Evolutionary conservation across 176 grass and related monocot species (phyloP).

Genomic region (Triticum aestivum): DNA sequence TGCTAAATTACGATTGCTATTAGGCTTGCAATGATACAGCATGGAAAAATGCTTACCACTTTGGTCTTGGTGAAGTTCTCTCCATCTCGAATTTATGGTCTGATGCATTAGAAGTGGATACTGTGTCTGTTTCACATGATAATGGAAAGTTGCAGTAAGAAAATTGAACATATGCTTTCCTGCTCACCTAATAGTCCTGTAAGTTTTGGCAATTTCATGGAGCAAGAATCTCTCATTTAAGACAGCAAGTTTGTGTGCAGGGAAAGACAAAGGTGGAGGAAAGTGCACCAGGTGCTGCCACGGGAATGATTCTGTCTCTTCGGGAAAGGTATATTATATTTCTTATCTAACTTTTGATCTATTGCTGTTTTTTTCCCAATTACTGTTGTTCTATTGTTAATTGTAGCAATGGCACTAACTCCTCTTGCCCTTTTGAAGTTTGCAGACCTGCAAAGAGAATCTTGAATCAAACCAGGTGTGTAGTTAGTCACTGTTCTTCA

Average conservation of each 20-base stretch:
- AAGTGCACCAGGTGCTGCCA: slow-evolving; percentile 86
- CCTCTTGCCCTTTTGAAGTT: slow-evolving; percentile 44
- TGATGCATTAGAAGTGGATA: not conserved
- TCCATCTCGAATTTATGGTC: not conserved
- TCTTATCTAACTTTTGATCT: slow-evolving; percentile 19
- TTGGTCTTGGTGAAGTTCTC: not conserved
- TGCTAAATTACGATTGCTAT: not conserved
- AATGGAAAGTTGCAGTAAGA: not conserved
- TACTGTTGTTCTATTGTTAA: slow-evolving; percentile 1
- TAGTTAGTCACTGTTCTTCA: not conserved
- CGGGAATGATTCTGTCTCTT: slow-evolving; percentile 98
- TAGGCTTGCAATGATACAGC: slow-evolving; percentile 1
- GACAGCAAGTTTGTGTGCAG: slow-evolving; percentile 38
- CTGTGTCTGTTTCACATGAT: not conserved
- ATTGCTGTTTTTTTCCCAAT: slow-evolving; percentile 3
- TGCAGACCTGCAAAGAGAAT: slow-evolving; percentile 92
- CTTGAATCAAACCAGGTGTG: slow-evolving; percentile 81
- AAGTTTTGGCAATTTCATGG: not conserved
- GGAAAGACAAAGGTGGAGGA: slow-evolving; percentile 82
- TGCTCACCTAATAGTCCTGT: not conserved
- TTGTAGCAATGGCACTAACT: slow-evolving; percentile 21
- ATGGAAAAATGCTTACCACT: not conserved
- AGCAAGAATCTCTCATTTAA: not conserved
- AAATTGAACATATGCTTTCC: not conserved
- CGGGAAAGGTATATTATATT: slow-evolving; percentile 66